A percentile compares a stretch with the other conserved stretches of the same genome.
Evolutionary conservation across 108 stramenopile genomes (phyloP).

Genomic region (Halocafeteria seosinensis): DNA sequence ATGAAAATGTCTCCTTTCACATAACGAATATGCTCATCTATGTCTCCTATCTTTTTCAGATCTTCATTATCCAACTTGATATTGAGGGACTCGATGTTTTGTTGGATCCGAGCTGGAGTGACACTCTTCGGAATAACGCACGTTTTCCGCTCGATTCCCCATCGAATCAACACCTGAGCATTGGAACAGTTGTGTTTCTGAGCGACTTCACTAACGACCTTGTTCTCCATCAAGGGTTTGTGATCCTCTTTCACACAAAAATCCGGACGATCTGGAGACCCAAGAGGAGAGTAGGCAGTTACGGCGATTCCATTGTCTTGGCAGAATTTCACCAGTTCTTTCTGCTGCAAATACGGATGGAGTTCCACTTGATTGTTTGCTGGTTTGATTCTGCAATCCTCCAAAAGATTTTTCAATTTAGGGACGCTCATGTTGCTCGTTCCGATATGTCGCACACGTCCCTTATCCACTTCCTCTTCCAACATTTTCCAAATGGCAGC

Average conservation of each 20-base stretch:
- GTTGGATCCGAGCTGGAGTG: constrained; percentile 57
- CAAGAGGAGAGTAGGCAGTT: constrained; percentile 53
- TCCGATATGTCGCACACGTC: constrained; percentile 41
- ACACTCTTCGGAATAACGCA: constrained; percentile 67
- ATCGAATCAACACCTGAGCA: constrained; percentile 71
- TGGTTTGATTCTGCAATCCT: constrained; percentile 2
- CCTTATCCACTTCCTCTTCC: constrained; percentile 30
- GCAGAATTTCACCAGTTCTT: constrained; percentile 36
- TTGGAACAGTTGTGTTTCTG: constrained; percentile 35
- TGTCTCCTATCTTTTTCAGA: constrained; percentile 40
- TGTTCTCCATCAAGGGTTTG: constrained; percentile 14
- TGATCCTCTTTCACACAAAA: constrained; percentile 26
- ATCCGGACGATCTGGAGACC: constrained; percentile 15
- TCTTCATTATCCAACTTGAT: constrained; percentile 50
- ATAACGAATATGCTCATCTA: constrained; percentile 48
- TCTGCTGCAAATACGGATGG: constrained; percentile 42
- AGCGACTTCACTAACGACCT: constrained; percentile 42
- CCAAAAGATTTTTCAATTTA: constrained; percentile 38
- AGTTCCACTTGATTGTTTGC: constrained; percentile 51
- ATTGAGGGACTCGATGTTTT: constrained; percentile 71
- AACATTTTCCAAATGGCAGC: constrained; percentile 6
- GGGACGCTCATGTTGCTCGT: constrained; percentile 38
- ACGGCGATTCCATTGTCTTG: constrained; percentile 31
- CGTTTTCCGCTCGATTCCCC: constrained; percentile 73
- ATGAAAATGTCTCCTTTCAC: neutral